Evolutionary conservation across 306 rosid genomes (phyloP).

Genomic region (Corylus heterophylla): DNA sequence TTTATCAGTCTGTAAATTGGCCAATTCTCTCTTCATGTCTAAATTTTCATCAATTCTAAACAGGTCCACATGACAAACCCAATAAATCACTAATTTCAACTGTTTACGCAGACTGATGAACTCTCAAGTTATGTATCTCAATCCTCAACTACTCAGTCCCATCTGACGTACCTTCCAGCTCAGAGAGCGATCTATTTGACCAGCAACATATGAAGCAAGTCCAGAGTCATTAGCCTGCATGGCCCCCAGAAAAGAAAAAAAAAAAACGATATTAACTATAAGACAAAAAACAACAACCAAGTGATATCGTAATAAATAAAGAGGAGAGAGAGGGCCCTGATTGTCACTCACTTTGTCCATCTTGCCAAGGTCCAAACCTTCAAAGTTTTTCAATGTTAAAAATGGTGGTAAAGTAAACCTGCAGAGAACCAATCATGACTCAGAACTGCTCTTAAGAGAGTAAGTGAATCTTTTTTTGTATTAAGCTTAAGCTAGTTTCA

Average conservation of each 20-base stretch:
- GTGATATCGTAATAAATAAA: background rate
- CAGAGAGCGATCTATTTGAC: slow-evolving; percentile 83
- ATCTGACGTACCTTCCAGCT: slow-evolving; percentile 77
- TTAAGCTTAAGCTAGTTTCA: background rate
- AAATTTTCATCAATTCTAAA: background rate
- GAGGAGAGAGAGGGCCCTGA: background rate
- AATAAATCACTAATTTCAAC: background rate
- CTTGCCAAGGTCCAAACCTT: slow-evolving; percentile 79
- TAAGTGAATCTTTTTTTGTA: background rate
- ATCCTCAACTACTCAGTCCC: background rate
- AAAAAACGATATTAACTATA: background rate
- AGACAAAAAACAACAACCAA: background rate
- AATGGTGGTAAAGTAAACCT: slow-evolving; percentile 83
- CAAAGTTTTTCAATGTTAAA: slow-evolving; percentile 93
- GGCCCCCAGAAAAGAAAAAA: slow-evolving; percentile 12
- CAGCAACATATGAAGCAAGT: slow-evolving; percentile 83
- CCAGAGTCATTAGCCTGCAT: slow-evolving; percentile 83
- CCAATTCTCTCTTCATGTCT: background rate
- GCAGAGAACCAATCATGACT: slow-evolving; percentile 21
- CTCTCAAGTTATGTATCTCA: background rate
- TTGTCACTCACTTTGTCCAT: slow-evolving; percentile 61
- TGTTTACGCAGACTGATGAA: background rate
- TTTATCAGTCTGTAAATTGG: background rate
- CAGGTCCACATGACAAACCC: background rate
- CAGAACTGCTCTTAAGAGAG: background rate